Evolutionary conservation across 768 basidiomycete genomes (phyloP).

Genomic region (Xerocomellus amylosporus): DNA sequence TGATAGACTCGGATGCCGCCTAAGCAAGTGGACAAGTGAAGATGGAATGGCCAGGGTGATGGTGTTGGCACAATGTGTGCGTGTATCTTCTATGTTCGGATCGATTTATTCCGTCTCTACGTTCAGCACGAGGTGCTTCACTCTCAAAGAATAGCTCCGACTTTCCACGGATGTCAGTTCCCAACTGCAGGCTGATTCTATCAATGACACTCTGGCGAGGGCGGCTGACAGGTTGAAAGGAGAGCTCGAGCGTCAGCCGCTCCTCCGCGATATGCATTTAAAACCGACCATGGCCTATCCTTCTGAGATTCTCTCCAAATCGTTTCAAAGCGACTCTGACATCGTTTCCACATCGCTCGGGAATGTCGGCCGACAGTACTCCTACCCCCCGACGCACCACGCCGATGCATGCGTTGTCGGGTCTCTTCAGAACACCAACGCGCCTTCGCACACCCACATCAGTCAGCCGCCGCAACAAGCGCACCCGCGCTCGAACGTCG

Average conservation of each 20-base stretch:
- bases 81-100: neutral
- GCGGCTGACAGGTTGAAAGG: conserved; percentile 5
- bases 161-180: neutral
- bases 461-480: conserved; percentile 20
- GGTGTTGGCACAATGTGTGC: conserved; percentile 8
- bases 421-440: conserved; percentile 25
- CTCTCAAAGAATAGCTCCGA: neutral
- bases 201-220: neutral
- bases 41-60: conserved; percentile 41
- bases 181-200: neutral
- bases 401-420: conserved; percentile 15
- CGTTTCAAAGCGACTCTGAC: neutral
- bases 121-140: neutral
- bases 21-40: conserved; percentile 28
- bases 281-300: neutral
- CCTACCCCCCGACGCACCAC: conserved; percentile 10
- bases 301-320: neutral
- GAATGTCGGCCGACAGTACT: conserved; percentile 8
- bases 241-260: conserved; percentile 8
- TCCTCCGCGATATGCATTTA: neutral
- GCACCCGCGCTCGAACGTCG: conserved; percentile 12
- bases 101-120: neutral
- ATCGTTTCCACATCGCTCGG: neutral
- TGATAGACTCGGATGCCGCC: conserved; percentile 40
- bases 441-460: conserved; percentile 21